A percentile compares a stretch with the other conserved stretches of the same genome.
Evolutionary conservation across 192 early-diverging fungal species (phyloP).

Genomic region (Funneliformis mosseae): DNA sequence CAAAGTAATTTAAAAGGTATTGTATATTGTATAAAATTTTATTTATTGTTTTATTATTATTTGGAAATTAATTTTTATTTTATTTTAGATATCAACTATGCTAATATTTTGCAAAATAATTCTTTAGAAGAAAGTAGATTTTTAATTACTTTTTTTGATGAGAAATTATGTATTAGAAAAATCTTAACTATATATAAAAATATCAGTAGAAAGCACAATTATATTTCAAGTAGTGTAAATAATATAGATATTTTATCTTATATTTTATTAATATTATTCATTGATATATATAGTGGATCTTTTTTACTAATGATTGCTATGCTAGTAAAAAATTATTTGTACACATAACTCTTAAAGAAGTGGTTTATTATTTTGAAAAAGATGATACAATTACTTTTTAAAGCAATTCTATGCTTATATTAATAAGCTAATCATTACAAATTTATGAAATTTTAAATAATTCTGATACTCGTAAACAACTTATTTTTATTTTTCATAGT

Average conservation of each 20-base stretch:
- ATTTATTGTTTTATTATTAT: background rate
- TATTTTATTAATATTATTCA: background rate
- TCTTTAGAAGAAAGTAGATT: background rate
- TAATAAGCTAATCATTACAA: no score
- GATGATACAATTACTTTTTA: no score
- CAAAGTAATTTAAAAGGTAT: no score
- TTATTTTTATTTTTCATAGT: no score
- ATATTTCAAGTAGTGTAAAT: background rate
- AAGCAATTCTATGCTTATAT: no score
- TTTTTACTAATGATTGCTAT: background rate
- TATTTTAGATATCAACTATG: background rate
- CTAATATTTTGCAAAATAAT: conserved; percentile 1
- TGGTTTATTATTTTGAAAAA: no score
- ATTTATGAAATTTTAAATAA: no score
- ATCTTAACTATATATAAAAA: background rate
- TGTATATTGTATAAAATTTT: no score
- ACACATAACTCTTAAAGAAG: no score
- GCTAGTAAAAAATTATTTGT: background rate
- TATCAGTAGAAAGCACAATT: background rate
- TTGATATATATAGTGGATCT: background rate
- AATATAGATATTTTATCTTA: background rate
- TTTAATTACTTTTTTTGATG: background rate
- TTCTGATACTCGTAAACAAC: no score
- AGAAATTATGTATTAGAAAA: background rate
- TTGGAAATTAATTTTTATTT: background rate